Base-by-base conservation (phyloP, 2,329 filamentous ascomycete species). In the Daldinia eschscholtzii region DNA sequence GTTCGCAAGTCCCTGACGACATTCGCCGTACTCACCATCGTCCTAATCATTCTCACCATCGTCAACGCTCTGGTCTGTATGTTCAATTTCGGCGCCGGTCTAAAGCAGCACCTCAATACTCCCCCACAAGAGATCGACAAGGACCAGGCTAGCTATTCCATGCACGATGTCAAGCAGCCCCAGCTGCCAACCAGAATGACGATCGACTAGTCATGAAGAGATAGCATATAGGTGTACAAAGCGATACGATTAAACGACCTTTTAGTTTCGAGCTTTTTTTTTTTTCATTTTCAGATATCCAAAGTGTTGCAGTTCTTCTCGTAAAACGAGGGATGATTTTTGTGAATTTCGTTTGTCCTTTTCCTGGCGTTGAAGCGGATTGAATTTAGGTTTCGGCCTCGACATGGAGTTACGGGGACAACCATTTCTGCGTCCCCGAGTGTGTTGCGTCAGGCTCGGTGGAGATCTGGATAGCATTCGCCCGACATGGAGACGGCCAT, bases 21-120 rank as follows among this genome's bases (percentile, higher is more conserved):
- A 67, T 99, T 99, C 77, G 95, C 96, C 58, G 90, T 97, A 70
- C 91, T 99, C 76, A 98, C 96, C 44, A 93, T 99, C 66, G 81
- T 97, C 30, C 84, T 98, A 67, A 93, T 99, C 74, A 83, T 98
- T 58, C 83, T 94, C 70, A 99, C 96, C 67, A 98, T 99, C 75
- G 82, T 87, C 79, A 94, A 97, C 74, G 94, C 93, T 42, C 89
- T 92, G 76, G 86, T 95, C 75, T 98, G 95, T 86, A 94, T 93
- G 81, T 83, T 87, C 80, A 98, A 98, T 83, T 99, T 98, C 82
- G 88, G 91, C 80, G 91, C 91, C 72, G 96, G 96, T 7, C 85
- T 99, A 67, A 98, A 97, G 84, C 90, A 90, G 9, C 94, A 98
- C 79, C 88, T 99, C 65, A 87, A 85, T 76, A 83, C 77, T 6